Conservation (phyloP, 228 moss, liverwort and hornwort genomes). For the Sphagnum fallax region DNA sequence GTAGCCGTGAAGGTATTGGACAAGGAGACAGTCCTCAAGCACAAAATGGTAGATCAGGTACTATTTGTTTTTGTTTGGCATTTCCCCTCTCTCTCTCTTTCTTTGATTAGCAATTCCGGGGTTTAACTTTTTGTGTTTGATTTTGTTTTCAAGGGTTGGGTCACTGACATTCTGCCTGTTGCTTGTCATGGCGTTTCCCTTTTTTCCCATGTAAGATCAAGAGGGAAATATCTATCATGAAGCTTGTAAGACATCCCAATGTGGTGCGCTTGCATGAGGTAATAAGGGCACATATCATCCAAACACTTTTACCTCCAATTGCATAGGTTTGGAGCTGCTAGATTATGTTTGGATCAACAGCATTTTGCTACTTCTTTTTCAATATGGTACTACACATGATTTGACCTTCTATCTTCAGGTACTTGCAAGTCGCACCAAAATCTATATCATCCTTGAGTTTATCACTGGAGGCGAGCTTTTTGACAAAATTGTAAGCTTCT, state of each 20-base stretch:
- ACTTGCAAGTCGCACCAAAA: conserved; percentile 80
- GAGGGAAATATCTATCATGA: conserved; percentile 97
- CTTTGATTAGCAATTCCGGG: not conserved
- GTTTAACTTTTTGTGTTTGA: not conserved
- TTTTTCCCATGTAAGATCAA: conserved; percentile 46
- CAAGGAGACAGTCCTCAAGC: conserved; percentile 79
- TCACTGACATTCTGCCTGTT: too few species aligned
- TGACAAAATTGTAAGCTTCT: conserved; percentile 78
- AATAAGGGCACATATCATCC: not conserved
- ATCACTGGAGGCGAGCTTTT: conserved; percentile 97
- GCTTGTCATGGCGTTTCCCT: too few species aligned
- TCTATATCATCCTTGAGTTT: conserved; percentile 96
- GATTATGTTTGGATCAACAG: too few species aligned
- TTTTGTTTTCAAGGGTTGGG: too few species aligned
- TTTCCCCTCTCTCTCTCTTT: conserved; percentile 1
- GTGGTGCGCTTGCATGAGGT: conserved; percentile 96
- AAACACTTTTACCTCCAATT: too few species aligned
- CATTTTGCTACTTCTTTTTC: too few species aligned
- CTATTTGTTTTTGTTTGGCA: too few species aligned
- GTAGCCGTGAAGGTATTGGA: conserved; percentile 97
- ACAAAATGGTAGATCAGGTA: conserved; percentile 99
- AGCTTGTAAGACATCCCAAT: conserved; percentile 94
- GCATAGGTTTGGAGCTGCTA: too few species aligned
- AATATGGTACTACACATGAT: too few species aligned
- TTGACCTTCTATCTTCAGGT: conserved; percentile 30